phyloP scores from a whole-genome alignment of 331 rosid genomes.

The Acacia concinna region DNA sequence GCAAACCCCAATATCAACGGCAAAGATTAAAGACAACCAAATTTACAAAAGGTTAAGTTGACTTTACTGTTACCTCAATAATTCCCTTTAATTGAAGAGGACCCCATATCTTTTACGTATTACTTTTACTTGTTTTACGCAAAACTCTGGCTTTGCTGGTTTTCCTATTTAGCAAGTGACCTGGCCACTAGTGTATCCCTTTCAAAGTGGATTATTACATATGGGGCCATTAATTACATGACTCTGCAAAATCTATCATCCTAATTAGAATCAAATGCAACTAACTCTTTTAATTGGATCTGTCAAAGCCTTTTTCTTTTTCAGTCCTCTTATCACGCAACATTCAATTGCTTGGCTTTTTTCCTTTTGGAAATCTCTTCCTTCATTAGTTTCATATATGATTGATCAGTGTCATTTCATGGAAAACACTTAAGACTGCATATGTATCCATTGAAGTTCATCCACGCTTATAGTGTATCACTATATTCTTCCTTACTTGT shows the following conservation, averaged over 20 bases:
- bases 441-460: not conserved
- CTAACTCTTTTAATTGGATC: not conserved
- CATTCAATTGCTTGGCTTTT: not conserved
- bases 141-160: not conserved
- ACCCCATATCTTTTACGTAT: not conserved
- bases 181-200: slow-evolving; percentile 4
- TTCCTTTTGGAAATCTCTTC: not conserved
- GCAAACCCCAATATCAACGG: not conserved
- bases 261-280: not conserved
- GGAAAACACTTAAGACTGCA: not conserved
- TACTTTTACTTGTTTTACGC: not conserved
- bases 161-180: not conserved
- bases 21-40: not conserved
- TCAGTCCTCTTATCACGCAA: not conserved
- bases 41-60: not conserved
- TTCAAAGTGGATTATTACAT: not conserved
- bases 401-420: not conserved
- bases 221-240: not conserved
- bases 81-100: not conserved
- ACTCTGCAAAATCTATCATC: not conserved
- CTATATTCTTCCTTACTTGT: too few species aligned
- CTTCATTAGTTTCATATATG: not conserved
- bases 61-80: not conserved
- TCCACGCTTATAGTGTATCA: not conserved
- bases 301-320: not conserved